These are phyloP conservation scores for Polyporus arcularius DNA, from an alignment of 768 basidiomycete genomes.

Conservation along the genomic window DNA sequence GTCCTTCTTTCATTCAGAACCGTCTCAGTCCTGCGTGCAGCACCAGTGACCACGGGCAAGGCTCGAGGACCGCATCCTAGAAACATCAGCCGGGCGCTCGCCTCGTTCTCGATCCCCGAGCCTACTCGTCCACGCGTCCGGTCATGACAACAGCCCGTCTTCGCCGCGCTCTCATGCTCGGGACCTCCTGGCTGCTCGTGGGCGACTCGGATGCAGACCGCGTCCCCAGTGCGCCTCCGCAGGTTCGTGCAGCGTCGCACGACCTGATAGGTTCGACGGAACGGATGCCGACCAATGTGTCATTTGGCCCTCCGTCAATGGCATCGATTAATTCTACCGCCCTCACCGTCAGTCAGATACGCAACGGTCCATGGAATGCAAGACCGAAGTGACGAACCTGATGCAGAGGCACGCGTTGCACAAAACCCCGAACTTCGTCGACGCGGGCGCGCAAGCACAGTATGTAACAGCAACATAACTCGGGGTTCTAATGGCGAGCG, in stretches of 20 bases:
- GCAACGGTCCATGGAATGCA: no score
- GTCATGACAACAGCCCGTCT: background rate
- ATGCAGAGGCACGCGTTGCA: no score
- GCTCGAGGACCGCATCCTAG: background rate
- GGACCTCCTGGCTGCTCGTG: slow-evolving; percentile 10
- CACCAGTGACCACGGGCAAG: background rate
- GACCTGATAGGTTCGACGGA: background rate
- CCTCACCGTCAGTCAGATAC: no score
- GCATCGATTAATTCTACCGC: background rate
- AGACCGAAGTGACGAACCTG: no score
- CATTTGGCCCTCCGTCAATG: background rate
- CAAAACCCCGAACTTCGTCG: no score
- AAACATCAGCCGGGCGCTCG: slow-evolving; percentile 3
- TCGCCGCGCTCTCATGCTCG: slow-evolving; percentile 5
- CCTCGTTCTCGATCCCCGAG: background rate
- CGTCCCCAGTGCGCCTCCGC: slow-evolving; percentile 1
- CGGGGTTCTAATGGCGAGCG: no score
- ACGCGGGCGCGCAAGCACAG: no score
- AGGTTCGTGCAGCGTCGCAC: background rate
- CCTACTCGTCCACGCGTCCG: background rate
- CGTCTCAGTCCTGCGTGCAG: background rate
- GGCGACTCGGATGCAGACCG: background rate
- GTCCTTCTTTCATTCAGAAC: slow-evolving; percentile 19
- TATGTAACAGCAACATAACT: no score
- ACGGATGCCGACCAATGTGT: background rate